Evolutionary conservation across 2,329 filamentous ascomycete genomes (phyloP), one percentile per base, ranked within the genome.

Genomic region (Penicillium sp.): DNA sequence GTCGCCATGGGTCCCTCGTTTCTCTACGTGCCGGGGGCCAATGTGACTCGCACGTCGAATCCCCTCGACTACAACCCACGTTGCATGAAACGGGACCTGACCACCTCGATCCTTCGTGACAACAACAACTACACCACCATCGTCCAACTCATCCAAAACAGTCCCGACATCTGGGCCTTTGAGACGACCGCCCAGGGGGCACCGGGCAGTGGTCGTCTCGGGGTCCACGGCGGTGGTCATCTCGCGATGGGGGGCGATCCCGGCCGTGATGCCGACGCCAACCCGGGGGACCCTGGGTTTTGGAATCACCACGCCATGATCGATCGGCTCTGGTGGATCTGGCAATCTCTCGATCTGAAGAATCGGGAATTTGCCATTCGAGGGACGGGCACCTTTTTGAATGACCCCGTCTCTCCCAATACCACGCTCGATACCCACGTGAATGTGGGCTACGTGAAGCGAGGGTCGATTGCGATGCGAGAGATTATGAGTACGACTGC

Each of bases 281-380:
- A 70, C 8, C 74, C 76, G 1, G 68, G 64, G 5, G 74, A 78
- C 35, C 73, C 73, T 3, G 65, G 60, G 28, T 77, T 77, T 61
- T 78, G 67, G 58, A 63, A 74, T 26, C 74, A 77, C 52, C 75
- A 77, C 49, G 66, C 66, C 2, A 69, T 71, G 62, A 72, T 78
- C 26, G 76, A 78, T 53, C 66, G 74, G 3, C 57, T 68, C 3
- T 78, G 68, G 63, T 76, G 72, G 72, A 74, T 72, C 11, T 78
- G 76, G 76, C 75, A 78, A 59, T 74, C 72, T 28, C 59, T 70
- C 40, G 67, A 76, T 42, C 54, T 66, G 34, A 54, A 59, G 41
- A 61, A 62, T 9, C 64, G 75, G 11, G 62, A 49, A 34, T 54
- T 61, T 47, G 64, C 58, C 4, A 67, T 78, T 46, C 63, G 58